Conservation (phyloP, 345 rosid species). For the Ailanthus altissimus region DNA sequence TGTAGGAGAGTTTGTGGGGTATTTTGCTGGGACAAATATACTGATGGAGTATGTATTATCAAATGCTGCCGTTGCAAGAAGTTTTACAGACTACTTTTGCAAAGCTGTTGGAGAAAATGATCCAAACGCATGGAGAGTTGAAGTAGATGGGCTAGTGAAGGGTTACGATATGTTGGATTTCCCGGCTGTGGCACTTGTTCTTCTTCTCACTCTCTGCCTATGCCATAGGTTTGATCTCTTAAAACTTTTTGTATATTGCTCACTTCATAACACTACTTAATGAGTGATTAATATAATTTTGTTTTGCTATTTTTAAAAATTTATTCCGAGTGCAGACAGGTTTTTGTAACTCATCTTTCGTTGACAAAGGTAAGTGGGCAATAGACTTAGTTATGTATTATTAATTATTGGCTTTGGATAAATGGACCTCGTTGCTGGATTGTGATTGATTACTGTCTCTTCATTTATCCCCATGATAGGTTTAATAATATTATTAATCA, state of each 20-base stretch:
- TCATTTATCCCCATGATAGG: constrained; percentile 9
- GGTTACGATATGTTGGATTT: constrained; percentile 86
- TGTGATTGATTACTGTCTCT: constrained; percentile 9
- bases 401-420: constrained; percentile 15
- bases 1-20: constrained; percentile 84
- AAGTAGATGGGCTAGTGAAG: constrained; percentile 52
- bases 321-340: constrained; percentile 7
- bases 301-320: background rate
- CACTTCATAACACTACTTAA: background rate
- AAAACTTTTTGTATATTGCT: background rate
- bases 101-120: constrained; percentile 59
- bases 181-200: constrained; percentile 76
- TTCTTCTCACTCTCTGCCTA: constrained; percentile 80
- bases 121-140: constrained; percentile 68
- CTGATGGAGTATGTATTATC: constrained; percentile 92
- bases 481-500: constrained; percentile 5
- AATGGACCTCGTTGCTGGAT: constrained; percentile 11
- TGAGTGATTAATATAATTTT: constrained; percentile 6
- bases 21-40: constrained; percentile 88
- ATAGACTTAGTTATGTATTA: constrained; percentile 10
- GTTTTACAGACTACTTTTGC: constrained; percentile 77
- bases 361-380: constrained; percentile 21
- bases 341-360: constrained; percentile 16
- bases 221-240: constrained; percentile 68
- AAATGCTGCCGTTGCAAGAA: constrained; percentile 91